phyloP scores from a whole-genome alignment of 2,329 filamentous ascomycete species.

The Claviceps digitariae region DNA sequence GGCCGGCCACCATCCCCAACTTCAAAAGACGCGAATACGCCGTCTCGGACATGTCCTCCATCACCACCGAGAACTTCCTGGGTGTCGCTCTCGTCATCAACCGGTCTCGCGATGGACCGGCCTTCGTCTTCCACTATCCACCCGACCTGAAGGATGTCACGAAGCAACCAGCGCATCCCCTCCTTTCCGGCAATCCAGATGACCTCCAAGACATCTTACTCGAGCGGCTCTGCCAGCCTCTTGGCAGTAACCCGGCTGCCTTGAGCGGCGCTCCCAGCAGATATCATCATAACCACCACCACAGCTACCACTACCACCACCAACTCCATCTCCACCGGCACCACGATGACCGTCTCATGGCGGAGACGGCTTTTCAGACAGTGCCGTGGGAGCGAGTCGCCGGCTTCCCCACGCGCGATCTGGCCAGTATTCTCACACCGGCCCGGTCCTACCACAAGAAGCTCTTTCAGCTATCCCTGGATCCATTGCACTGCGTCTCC shows the following conservation, averaged over 20 bases:
- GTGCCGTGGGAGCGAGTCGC: constrained; percentile 61
- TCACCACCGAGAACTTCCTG: constrained; percentile 44
- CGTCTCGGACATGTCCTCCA: constrained; percentile 28
- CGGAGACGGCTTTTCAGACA: constrained; percentile 41
- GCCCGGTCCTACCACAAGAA: constrained; percentile 65
- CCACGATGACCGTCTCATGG: constrained; percentile 41
- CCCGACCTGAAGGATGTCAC: constrained; percentile 32
- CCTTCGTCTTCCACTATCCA: constrained; percentile 83
- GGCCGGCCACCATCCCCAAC: not conserved
- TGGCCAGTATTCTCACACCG: constrained; percentile 70
- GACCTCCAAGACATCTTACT: constrained; percentile 40
- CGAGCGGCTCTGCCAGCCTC: constrained; percentile 29
- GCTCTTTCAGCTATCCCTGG: constrained; percentile 68
- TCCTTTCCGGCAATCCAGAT: constrained; percentile 17
- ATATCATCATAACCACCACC: constrained; percentile 25
- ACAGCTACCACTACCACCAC: constrained; percentile 19
- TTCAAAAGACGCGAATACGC: not conserved
- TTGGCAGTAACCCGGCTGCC: constrained; percentile 18
- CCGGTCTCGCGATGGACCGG: constrained; percentile 63
- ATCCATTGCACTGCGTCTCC: constrained; percentile 67
- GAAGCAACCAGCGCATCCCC: constrained; percentile 18
- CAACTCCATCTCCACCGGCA: constrained; percentile 23
- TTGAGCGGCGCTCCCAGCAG: constrained; percentile 27
- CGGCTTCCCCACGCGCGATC: constrained; percentile 60
- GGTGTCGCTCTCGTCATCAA: constrained; percentile 63